These are phyloP conservation scores for Vachellia collinsii DNA, from an alignment of 306 rosid genomes.

Conservation along the genomic window DNA sequence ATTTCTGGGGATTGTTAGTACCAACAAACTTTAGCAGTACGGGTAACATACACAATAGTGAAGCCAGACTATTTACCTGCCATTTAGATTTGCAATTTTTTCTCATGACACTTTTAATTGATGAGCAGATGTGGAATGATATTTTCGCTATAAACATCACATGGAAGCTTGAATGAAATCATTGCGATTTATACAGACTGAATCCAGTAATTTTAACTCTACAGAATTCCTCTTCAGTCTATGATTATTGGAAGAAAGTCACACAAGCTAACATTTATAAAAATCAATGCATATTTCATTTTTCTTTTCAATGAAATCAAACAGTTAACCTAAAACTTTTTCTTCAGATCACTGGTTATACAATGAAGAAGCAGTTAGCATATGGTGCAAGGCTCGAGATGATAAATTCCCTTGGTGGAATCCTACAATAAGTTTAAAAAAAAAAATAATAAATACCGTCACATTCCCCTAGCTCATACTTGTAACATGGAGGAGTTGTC, in stretches of 20 bases:
- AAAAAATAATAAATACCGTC: neutral
- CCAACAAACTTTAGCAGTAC: conserved; percentile 7
- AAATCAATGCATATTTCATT: neutral
- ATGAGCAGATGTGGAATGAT: conserved; percentile 18
- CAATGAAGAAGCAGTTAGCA: neutral
- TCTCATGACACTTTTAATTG: neutral
- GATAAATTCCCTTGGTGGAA: neutral
- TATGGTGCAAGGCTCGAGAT: neutral
- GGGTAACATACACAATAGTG: conserved; percentile 11
- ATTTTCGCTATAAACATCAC: neutral
- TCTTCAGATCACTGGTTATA: neutral
- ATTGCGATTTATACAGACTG: conserved; percentile 1
- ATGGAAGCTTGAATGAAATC: neutral
- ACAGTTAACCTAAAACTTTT: neutral
- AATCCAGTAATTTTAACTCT: neutral
- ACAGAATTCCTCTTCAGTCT: conserved; percentile 8
- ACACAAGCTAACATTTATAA: neutral
- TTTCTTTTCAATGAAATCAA: conserved; percentile 6
- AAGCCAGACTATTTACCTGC: neutral
- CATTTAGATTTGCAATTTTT: conserved; percentile 5
- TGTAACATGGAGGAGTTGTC: neutral
- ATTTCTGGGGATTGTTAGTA: neutral
- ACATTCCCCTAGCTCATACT: neutral
- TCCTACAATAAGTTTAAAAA: neutral
- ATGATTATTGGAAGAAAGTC: neutral